Conservation (phyloP, 2,329 filamentous ascomycete genomes). For the Aspergillus jensenii region DNA sequence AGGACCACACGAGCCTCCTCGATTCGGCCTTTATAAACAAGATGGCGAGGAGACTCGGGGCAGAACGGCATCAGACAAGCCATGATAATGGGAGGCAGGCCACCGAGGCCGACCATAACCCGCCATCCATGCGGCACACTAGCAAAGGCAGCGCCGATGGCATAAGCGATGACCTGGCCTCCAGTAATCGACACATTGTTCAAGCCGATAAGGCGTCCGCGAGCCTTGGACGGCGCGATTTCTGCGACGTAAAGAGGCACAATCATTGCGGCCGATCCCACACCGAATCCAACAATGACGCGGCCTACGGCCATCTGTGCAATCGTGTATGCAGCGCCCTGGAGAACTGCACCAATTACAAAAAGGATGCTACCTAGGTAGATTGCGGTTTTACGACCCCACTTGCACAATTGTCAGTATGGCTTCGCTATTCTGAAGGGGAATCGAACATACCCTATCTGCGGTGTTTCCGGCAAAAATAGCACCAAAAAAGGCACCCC, state of each 20-base stretch:
- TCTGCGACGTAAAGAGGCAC: slow-evolving; percentile 51
- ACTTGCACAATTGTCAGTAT: slow-evolving; percentile 16
- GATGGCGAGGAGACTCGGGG: slow-evolving; percentile 31
- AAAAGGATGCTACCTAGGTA: slow-evolving; percentile 45
- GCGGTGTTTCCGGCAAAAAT: slow-evolving; percentile 38
- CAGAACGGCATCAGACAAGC: slow-evolving; percentile 47
- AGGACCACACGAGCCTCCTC: slow-evolving; percentile 34
- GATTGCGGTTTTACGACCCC: slow-evolving; percentile 43
- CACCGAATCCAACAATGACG: slow-evolving; percentile 51
- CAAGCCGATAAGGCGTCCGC: slow-evolving; percentile 40
- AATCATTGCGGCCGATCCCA: slow-evolving; percentile 51
- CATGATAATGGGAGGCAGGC: slow-evolving; percentile 48
- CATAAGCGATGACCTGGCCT: slow-evolving; percentile 45
- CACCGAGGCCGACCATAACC: slow-evolving; percentile 52
- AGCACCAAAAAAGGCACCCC: slow-evolving; percentile 49
- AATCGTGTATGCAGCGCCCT: slow-evolving; percentile 38
- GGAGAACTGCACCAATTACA: slow-evolving; percentile 38
- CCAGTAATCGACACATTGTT: slow-evolving; percentile 50
- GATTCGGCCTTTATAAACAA: slow-evolving; percentile 19
- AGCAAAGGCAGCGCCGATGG: slow-evolving; percentile 44
- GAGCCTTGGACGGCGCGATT: slow-evolving; percentile 50
- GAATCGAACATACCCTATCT: slow-evolving; percentile 32
- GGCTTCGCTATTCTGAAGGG: neutral
- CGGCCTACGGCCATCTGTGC: slow-evolving; percentile 48
- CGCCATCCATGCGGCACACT: slow-evolving; percentile 48